These are phyloP conservation scores for Monilinia laxa DNA, from an alignment of 2,329 filamentous ascomycete species.

Conservation along the genomic window DNA sequence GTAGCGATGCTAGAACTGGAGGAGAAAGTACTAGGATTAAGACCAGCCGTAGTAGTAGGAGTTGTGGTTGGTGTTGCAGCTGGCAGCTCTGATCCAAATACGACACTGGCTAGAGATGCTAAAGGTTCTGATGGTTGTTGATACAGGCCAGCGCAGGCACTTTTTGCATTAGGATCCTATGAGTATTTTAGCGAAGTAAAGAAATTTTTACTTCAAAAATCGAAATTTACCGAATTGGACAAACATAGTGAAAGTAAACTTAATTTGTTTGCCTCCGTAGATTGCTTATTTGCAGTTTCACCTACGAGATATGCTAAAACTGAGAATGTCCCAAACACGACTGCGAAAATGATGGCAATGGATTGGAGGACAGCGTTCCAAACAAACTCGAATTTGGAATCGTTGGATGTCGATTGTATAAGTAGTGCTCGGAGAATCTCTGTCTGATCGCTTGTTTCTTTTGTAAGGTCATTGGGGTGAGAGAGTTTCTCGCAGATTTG, in stretches of 20 bases:
- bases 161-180: neutral
- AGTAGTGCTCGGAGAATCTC: neutral
- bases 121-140: neutral
- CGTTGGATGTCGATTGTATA: neutral
- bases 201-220: no score
- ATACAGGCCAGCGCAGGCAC: neutral
- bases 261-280: neutral
- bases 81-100: neutral
- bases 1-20: neutral
- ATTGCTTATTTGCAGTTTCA: neutral
- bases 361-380: neutral
- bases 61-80: neutral
- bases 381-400: neutral
- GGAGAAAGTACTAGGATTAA: neutral
- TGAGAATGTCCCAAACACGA: neutral
- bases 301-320: conserved; percentile 1
- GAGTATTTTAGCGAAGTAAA: neutral
- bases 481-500: neutral
- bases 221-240: neutral
- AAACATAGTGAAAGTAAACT: neutral
- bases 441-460: neutral
- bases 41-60: neutral
- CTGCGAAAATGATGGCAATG: neutral
- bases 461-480: neutral
- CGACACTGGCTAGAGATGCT: neutral